These are phyloP conservation scores for Priceomyces carsonii DNA, from an alignment of 805 yeast genomes.

Conservation along the genomic window DNA sequence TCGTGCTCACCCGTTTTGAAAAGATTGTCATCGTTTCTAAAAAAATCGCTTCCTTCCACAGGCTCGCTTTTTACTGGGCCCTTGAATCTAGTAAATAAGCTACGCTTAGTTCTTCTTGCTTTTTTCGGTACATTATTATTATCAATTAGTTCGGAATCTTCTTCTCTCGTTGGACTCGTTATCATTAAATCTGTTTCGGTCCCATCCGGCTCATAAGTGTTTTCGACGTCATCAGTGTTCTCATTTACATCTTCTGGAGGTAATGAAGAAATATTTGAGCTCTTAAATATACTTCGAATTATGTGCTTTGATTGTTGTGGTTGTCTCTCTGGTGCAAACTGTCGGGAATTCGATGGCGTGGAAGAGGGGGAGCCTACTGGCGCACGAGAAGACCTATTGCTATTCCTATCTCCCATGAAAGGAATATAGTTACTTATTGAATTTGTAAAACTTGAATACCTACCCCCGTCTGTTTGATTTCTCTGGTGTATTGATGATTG, in stretches of 20 bases:
- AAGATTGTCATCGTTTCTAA: constrained; percentile 5
- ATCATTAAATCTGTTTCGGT: constrained; percentile 15
- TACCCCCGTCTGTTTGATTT: constrained; percentile 16
- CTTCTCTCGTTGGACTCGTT: constrained; percentile 23
- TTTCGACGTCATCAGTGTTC: constrained; percentile 1
- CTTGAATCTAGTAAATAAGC: constrained; percentile 42
- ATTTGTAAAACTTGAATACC: constrained; percentile 34
- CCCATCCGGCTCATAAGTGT: constrained; percentile 1
- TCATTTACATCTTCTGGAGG: not conserved
- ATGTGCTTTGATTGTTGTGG: constrained; percentile 30
- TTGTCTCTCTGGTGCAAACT: constrained; percentile 13
- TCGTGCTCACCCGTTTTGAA: not conserved
- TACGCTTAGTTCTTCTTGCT: constrained; percentile 31
- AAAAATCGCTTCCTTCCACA: constrained; percentile 7
- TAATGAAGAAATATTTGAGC: constrained; percentile 7
- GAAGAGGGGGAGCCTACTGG: constrained; percentile 19
- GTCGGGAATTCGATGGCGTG: constrained; percentile 8
- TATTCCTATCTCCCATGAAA: constrained; percentile 37
- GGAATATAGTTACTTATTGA: constrained; percentile 43
- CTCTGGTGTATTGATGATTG: constrained; percentile 16
- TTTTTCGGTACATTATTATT: constrained; percentile 20
- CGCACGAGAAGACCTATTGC: constrained; percentile 12
- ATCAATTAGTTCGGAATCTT: constrained; percentile 18
- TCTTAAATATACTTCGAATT: constrained; percentile 34
- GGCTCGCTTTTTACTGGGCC: constrained; percentile 15